Evolutionary conservation across 2,329 filamentous ascomycete genomes (phyloP).

Genomic region (Nemania sp.): DNA sequence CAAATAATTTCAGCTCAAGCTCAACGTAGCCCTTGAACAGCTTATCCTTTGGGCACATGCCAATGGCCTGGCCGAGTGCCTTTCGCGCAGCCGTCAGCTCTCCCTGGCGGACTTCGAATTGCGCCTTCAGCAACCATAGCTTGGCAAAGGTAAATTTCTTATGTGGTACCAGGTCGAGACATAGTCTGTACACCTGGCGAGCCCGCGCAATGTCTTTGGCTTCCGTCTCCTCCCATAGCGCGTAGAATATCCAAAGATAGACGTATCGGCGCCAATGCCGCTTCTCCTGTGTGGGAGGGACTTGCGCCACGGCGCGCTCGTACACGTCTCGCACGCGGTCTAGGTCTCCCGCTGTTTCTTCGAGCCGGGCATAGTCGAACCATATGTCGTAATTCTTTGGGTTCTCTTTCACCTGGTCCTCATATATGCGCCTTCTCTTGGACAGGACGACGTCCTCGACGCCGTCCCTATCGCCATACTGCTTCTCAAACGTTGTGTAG

Average conservation of each 20-base stretch:
- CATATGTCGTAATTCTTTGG: constrained; percentile 96
- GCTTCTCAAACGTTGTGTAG: constrained; percentile 98
- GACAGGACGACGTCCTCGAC: constrained; percentile 96
- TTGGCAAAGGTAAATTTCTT: constrained; percentile 98
- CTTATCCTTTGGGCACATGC: constrained; percentile 95
- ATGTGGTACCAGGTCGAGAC: constrained; percentile 85
- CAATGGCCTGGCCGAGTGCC: constrained; percentile 85
- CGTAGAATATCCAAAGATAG: constrained; percentile 98
- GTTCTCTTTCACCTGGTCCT: constrained; percentile 91
- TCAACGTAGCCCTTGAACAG: constrained; percentile 93
- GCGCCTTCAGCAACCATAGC: constrained; percentile 89
- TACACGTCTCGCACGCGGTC: constrained; percentile 91
- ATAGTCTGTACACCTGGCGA: constrained; percentile 88
- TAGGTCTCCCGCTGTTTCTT: constrained; percentile 81
- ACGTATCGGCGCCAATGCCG: constrained; percentile 97
- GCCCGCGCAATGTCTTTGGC: constrained; percentile 78
- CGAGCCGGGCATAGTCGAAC: constrained; percentile 92
- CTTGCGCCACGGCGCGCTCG: constrained; percentile 91
- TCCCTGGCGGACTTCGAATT: constrained; percentile 89
- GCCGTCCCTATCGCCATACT: constrained; percentile 90
- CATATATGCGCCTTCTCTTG: constrained; percentile 90
- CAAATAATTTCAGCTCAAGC: constrained; percentile 89
- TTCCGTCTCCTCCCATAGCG: constrained; percentile 90
- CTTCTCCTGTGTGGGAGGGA: constrained; percentile 95
- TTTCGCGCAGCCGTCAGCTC: constrained; percentile 82